phyloP scores from a whole-genome alignment of 2,329 filamentous ascomycete species.

The Alternaria sp. region DNA sequence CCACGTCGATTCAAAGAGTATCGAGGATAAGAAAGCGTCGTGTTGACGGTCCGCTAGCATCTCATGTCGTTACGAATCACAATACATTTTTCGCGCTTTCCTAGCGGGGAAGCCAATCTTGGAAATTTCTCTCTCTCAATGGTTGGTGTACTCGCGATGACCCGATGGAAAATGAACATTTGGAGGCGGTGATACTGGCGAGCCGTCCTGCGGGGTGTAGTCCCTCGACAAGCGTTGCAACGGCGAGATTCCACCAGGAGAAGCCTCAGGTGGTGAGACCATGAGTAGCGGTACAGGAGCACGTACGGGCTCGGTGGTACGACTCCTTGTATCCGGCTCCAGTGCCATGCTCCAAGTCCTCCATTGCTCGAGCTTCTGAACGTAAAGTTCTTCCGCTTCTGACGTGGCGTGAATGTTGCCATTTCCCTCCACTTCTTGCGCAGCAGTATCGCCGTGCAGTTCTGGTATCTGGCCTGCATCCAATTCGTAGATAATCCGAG shows the following conservation, averaged over 20 bases:
- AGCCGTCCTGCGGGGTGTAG: background rate
- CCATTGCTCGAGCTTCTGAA: constrained; percentile 15
- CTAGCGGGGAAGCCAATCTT: background rate
- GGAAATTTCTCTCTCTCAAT: background rate
- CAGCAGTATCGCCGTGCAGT: constrained; percentile 21
- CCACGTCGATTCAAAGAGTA: background rate
- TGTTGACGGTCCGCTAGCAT: background rate
- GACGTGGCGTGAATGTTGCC: background rate
- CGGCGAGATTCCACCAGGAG: constrained; percentile 13
- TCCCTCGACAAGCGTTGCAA: constrained; percentile 12
- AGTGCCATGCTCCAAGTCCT: constrained; percentile 10
- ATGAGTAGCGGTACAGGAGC: constrained; percentile 4
- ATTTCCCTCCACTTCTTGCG: constrained; percentile 22
- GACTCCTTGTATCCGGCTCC: background rate
- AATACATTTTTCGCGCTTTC: background rate
- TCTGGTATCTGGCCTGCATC: constrained; percentile 29
- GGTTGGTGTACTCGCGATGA: background rate
- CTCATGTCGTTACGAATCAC: background rate
- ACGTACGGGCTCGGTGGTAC: background rate
- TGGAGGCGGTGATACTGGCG: constrained; percentile 13
- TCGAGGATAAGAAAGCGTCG: constrained; percentile 12
- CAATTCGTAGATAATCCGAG: constrained; percentile 28
- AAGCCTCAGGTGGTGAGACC: constrained; percentile 7
- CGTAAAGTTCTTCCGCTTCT: constrained; percentile 17
- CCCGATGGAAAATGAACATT: constrained; percentile 10